Evolutionary conservation across 1,284 basidiomycete species (phyloP).

Genomic region (Rhodofomes roseus): DNA sequence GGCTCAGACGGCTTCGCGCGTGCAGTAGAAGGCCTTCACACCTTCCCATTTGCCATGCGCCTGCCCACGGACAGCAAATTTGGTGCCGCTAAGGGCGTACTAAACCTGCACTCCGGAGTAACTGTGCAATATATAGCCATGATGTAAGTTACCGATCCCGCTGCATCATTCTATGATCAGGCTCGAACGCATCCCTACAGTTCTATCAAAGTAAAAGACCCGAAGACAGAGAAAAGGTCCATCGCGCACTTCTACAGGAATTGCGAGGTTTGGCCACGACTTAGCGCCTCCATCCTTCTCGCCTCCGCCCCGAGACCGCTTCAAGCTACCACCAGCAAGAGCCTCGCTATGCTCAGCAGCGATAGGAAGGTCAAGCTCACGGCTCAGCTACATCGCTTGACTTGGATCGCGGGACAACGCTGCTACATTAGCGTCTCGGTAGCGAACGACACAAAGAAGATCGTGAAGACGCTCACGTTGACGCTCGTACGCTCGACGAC

Average conservation of each 20-base stretch:
- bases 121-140: conserved; percentile 85
- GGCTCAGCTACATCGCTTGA: conserved; percentile 69
- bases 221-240: conserved; percentile 57
- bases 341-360: conserved; percentile 59
- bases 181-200: conserved; percentile 30
- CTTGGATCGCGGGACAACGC: conserved; percentile 86
- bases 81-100: conserved; percentile 67
- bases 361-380: conserved; percentile 70
- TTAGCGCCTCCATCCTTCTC: conserved; percentile 66
- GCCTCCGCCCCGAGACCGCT: conserved; percentile 62
- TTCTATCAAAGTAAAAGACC: conserved; percentile 80
- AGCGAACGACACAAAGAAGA: conserved; percentile 72
- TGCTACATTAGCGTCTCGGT: conserved; percentile 74
- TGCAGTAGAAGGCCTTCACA: conserved; percentile 67
- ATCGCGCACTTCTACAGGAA: conserved; percentile 93
- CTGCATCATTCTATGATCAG: conserved; percentile 3
- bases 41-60: conserved; percentile 76
- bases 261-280: conserved; percentile 79
- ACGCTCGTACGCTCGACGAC: conserved; percentile 72
- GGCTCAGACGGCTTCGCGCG: conserved; percentile 73
- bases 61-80: conserved; percentile 63
- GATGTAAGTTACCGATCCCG: conserved; percentile 44
- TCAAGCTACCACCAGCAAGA: conserved; percentile 54
- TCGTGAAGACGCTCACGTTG: conserved; percentile 66
- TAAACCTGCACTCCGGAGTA: conserved; percentile 53